phyloP scores from a whole-genome alignment of 2,329 filamentous ascomycete genomes.

The Cordyceps farinosa region DNA sequence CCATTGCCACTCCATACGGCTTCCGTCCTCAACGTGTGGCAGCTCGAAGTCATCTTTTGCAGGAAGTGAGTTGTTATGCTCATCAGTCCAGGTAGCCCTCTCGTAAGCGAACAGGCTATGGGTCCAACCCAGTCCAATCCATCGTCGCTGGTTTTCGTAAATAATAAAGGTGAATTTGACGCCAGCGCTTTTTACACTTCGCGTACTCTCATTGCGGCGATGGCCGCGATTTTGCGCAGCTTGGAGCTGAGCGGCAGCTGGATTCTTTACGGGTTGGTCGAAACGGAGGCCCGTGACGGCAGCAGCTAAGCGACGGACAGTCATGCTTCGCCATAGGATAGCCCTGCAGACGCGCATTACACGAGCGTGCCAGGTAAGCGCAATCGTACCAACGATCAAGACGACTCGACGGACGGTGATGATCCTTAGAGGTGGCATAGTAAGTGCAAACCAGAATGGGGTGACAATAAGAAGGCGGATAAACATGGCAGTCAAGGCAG shows the following conservation, averaged over 20 bases:
- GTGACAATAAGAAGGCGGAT: constrained; percentile 84
- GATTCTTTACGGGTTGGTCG: constrained; percentile 45
- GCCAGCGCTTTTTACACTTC: constrained; percentile 61
- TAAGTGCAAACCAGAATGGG: constrained; percentile 81
- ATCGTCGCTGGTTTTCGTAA: constrained; percentile 93
- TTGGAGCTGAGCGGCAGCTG: constrained; percentile 26
- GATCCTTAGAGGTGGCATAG: constrained; percentile 76
- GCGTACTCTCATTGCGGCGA: constrained; percentile 26
- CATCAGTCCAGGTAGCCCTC: constrained; percentile 88
- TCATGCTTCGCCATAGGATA: constrained; percentile 83
- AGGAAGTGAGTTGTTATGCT: constrained; percentile 80
- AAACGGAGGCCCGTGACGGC: constrained; percentile 80
- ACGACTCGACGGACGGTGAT: constrained; percentile 83
- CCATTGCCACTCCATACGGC: constrained; percentile 66
- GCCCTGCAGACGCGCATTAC: constrained; percentile 80
- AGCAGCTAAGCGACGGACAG: constrained; percentile 64
- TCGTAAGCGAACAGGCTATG: constrained; percentile 88
- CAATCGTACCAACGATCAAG: constrained; percentile 79
- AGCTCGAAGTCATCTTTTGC: constrained; percentile 66
- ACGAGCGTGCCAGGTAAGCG: constrained; percentile 88
- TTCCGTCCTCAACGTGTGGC: constrained; percentile 58
- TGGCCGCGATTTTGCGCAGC: constrained; percentile 20
- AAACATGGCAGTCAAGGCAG: constrained; percentile 84
- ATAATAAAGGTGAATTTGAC: constrained; percentile 96
- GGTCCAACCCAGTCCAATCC: constrained; percentile 95